Evolutionary conservation across 371 early-diverging fungal genomes (phyloP), one percentile per base, ranked within the genome.

Genomic region (Mucor sp.): DNA sequence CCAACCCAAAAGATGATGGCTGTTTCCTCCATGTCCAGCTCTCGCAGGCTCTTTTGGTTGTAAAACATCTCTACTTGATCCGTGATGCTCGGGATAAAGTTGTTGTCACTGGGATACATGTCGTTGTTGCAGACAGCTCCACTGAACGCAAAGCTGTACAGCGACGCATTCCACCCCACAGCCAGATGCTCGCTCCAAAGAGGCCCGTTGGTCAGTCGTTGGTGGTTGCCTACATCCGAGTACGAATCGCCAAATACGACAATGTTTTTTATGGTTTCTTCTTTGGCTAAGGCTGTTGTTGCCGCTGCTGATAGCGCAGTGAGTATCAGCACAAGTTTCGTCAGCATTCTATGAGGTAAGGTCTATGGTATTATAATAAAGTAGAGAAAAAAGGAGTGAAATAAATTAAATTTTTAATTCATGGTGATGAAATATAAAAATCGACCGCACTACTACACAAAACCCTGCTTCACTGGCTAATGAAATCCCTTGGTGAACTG

Each of bases 161-260:
- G 64, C 1, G 77, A 64, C 0, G 80, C 78, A 19, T 80, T 63
- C 83, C 83, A 83, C 2, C 79, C 79, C 9, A 74, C 74, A 32
- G 83, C 80, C 21, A 83, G 56, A 67, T 77, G 58, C 62, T 83
- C 78, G 35, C 66, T 76, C 83, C 83, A 83, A 15, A 79, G 25
- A n/a, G 83, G 83, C n/a, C 83, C 83, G 57, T 83, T 83, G 1
- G 77, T 77, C 37, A 72, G 67, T 41, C 75, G 64, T 32, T 76
- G 74, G 25, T 66, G 57, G 44, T 79, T 83, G 12, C 83, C 83
- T 17, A 61, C 65, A 62, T 83, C 80, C 21, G 83, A 80, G 59
- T 83, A 83, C 1, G 81, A 80, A 62, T 83, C 83, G 27, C 83
- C 83, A 74, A 83, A 80, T 1, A 83, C 79, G 28, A 83, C 79